Evolutionary conservation across 495 filamentous ascomycete genomes (phyloP).

Genomic region (Penicillium diatomitis): DNA sequence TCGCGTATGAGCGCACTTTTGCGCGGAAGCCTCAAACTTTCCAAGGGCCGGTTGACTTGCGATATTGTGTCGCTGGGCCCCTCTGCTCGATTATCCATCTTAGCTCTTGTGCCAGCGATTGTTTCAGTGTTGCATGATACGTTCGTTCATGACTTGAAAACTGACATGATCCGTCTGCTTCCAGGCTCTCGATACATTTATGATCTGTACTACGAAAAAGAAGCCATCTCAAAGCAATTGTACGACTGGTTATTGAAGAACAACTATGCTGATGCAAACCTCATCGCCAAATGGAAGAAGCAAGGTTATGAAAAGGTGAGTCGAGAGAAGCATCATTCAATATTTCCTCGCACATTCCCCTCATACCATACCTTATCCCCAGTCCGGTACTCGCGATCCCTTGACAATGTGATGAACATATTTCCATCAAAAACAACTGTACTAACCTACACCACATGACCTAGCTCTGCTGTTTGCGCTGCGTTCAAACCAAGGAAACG

Average conservation of each 20-base stretch:
- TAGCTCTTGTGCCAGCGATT: no score
- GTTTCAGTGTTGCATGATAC: no score
- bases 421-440: no score
- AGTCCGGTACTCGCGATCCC: not conserved
- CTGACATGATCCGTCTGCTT: not conserved
- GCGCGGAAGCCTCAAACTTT: no score
- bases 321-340: not conserved
- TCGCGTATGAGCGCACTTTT: no score
- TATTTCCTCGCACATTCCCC: not conserved
- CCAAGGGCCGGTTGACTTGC: no score
- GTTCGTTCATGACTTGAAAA: not conserved
- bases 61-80: no score
- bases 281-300: constrained; percentile 99
- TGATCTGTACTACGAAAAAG: constrained; percentile 96
- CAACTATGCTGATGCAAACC: constrained; percentile 82
- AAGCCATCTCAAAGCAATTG: constrained; percentile 80
- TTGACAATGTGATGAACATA: not conserved
- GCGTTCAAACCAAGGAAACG: constrained; percentile 97
- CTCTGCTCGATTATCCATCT: no score
- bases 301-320: constrained; percentile 93
- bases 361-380: not conserved
- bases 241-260: constrained; percentile 98
- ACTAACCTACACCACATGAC: not conserved
- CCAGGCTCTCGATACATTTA: constrained; percentile 82
- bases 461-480: constrained; percentile 85